Evolutionary conservation across 306 rosid species (phyloP), one percentile per base, ranked within the genome.

Genomic region (Prunus mume): DNA sequence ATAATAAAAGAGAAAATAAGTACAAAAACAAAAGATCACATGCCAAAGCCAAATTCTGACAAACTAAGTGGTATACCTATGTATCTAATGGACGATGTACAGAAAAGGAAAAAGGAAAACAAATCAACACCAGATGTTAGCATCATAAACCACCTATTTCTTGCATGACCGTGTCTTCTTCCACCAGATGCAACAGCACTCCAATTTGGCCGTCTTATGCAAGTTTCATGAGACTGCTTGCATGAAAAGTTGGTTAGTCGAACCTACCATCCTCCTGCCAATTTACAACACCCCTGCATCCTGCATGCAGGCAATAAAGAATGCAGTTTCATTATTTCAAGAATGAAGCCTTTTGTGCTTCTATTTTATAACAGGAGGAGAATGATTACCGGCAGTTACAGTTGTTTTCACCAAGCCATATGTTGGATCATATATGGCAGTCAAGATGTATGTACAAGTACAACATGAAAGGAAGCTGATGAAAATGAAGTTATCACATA

Each of bases 241-340:
- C 68, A 27, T 30, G 11, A 38, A 55, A 63, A 46, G 83, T 72
- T 27, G 41, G 72, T 32, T 69, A 65, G 41, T 27, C 72, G 54
- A 81, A 74, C 64, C 64, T 69, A 27, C 60, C 80, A 74, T 58
- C 69, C 82, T 65, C 80, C 12, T 77, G 34, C 73, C 85, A 73
- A 65, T 79, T 72, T 77, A 77, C 86, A 76, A 49, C 87, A 74
- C 79, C 30, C 85, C 88, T 91, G 84, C 79, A 77, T 45, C 76
- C 78, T 56, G 30, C 41, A 20, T 11, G 41, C 30, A 61, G 82
- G 43, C 75, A 55, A 49, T 22, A 75, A 51, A 65, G 50, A 58
- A 24, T n/a, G 60, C 11, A 74, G 55, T 57, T 7, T 24, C 22
- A 18, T 47, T 24, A 56, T 38, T 56, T 64, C 13, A 32, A 41